Conservation (phyloP, 768 basidiomycete species). For the Epithele typhae region DNA sequence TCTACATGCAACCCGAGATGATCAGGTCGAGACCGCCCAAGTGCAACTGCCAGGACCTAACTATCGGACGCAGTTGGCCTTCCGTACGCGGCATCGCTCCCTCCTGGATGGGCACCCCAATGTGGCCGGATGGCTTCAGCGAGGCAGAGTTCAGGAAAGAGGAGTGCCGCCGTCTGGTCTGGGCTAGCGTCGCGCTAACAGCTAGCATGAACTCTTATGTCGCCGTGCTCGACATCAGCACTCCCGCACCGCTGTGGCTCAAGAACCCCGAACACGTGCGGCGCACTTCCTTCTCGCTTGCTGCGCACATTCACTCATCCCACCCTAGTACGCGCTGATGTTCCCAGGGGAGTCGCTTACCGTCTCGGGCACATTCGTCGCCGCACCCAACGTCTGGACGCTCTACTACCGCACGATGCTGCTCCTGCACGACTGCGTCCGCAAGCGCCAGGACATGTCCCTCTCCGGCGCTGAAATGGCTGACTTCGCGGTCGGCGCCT, state of each 20-base stretch:
- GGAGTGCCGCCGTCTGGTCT: constrained; percentile 66
- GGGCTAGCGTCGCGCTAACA: constrained; percentile 61
- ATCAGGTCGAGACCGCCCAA: not conserved
- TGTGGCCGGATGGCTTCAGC: constrained; percentile 46
- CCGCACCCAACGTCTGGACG: constrained; percentile 71
- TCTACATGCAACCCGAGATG: not conserved
- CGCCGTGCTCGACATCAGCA: constrained; percentile 30
- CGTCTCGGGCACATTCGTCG: constrained; percentile 25
- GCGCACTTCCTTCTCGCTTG: not conserved
- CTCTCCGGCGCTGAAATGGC: constrained; percentile 48
- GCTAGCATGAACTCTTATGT: constrained; percentile 62
- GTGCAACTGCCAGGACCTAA: too few relatives aligned
- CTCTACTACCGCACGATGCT: constrained; percentile 64
- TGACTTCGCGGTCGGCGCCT: constrained; percentile 61
- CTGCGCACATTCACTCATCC: not conserved
- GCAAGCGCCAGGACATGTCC: constrained; percentile 43
- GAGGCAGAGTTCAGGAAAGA: constrained; percentile 64
- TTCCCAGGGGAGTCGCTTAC: constrained; percentile 65
- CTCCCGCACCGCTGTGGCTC: constrained; percentile 38
- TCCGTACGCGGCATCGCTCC: constrained; percentile 48
- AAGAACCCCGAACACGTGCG: constrained; percentile 58
- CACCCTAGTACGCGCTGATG: constrained; percentile 54
- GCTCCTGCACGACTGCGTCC: constrained; percentile 68
- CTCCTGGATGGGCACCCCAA: constrained; percentile 58
- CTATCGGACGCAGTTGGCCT: constrained; percentile 31